Evolutionary conservation across 106 monocot genomes (phyloP).

Genomic region (Acorus calamus): DNA sequence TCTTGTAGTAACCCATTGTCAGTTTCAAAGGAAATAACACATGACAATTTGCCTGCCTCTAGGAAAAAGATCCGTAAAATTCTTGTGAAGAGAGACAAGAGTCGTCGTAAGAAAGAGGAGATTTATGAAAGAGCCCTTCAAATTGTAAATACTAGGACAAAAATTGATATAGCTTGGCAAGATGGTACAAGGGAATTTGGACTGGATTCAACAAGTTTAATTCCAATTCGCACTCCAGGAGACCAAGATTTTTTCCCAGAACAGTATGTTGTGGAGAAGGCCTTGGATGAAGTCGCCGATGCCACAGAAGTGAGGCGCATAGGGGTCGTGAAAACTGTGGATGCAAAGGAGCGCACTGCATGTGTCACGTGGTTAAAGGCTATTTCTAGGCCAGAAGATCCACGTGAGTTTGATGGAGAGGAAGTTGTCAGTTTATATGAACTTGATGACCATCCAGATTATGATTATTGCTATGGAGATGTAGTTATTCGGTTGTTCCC

Average conservation of each 20-base stretch:
- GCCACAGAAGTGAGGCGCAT: constrained; percentile 40
- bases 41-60: constrained; percentile 41
- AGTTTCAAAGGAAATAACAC: constrained; percentile 33
- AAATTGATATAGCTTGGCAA: constrained; percentile 91
- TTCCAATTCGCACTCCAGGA: constrained; percentile 69
- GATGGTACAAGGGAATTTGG: constrained; percentile 64
- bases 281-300: constrained; percentile 55
- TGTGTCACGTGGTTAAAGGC: constrained; percentile 77
- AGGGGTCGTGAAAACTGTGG: constrained; percentile 72
- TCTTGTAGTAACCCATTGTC: constrained; percentile 24
- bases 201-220: constrained; percentile 51
- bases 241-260: constrained; percentile 96
- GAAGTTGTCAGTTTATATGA: constrained; percentile 95
- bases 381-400: constrained; percentile 44
- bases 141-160: constrained; percentile 60
- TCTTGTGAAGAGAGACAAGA: constrained; percentile 53
- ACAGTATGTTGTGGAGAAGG: constrained; percentile 86
- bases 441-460: constrained; percentile 89
- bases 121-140: constrained; percentile 68
- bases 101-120: constrained; percentile 44
- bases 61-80: constrained; percentile 65
- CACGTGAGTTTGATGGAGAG: constrained; percentile 49
- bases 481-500: constrained; percentile 86
- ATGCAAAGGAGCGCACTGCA: constrained; percentile 75
- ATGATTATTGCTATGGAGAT: constrained; percentile 92